A percentile compares a stretch with the other conserved stretches of the same genome.
phyloP scores from a whole-genome alignment of 306 rosid genomes.

The Lathyrus tuberosus region DNA sequence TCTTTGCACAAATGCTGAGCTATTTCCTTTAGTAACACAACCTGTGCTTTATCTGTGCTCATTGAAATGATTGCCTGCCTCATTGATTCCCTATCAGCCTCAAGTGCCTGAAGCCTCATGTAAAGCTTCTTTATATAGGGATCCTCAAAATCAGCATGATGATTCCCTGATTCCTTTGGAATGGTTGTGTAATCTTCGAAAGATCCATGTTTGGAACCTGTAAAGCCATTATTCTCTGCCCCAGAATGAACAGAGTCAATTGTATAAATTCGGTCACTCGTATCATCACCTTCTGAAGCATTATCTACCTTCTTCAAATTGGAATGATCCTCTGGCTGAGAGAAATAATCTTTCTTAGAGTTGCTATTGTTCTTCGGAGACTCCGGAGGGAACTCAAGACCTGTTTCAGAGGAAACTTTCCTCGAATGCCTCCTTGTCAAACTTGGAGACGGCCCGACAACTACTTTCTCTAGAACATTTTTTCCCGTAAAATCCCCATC shows the following conservation, averaged over 20 bases:
- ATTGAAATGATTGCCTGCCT: slow-evolving; percentile 87
- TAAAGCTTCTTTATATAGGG: slow-evolving; percentile 86
- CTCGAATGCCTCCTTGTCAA: slow-evolving; percentile 55
- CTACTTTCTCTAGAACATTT: slow-evolving; percentile 69
- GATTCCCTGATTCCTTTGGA: slow-evolving; percentile 57
- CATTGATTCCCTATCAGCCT: slow-evolving; percentile 99
- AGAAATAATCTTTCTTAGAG: slow-evolving; percentile 60
- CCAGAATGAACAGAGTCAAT: slow-evolving; percentile 82
- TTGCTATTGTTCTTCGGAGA: slow-evolving; percentile 59
- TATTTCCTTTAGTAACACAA: slow-evolving; percentile 92
- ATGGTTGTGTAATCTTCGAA: slow-evolving; percentile 58
- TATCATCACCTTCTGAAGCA: slow-evolving; percentile 74
- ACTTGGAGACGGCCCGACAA: slow-evolving; percentile 83
- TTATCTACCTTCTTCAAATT: slow-evolving; percentile 62
- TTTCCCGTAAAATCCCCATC: slow-evolving; percentile 72
- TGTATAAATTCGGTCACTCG: slow-evolving; percentile 82
- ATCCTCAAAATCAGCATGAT: slow-evolving; percentile 63
- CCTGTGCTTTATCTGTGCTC: slow-evolving; percentile 91
- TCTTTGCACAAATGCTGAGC: slow-evolving; percentile 92
- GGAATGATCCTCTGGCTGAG: slow-evolving; percentile 64
- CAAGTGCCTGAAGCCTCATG: slow-evolving; percentile 95
- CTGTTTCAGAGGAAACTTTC: slow-evolving; percentile 59
- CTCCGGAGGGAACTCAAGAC: slow-evolving; percentile 48
- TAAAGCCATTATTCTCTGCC: slow-evolving; percentile 54
- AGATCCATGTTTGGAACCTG: slow-evolving; percentile 55